A percentile compares a stretch with the other conserved stretches of the same genome.
Conservation (phyloP, 805 yeast genomes). For the Candida oleophila region DNA sequence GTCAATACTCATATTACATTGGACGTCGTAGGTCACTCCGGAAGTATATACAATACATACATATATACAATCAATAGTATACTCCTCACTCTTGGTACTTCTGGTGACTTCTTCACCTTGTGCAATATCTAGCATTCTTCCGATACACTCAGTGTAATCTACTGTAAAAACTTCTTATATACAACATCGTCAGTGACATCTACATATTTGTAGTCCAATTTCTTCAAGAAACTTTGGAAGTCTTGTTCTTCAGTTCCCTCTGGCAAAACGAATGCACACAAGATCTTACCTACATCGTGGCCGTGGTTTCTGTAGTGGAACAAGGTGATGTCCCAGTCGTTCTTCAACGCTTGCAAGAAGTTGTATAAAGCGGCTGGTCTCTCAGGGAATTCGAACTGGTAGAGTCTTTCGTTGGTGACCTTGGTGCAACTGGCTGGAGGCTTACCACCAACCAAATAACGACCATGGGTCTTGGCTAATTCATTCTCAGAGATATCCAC, state of each 20-base stretch:
- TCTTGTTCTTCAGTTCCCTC: slow-evolving; percentile 56
- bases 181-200: slow-evolving; percentile 87
- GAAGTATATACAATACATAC: no score
- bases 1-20: neutral
- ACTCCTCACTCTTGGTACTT: no score
- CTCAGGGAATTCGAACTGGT: slow-evolving; percentile 93
- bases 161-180: slow-evolving; percentile 69
- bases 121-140: neutral
- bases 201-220: slow-evolving; percentile 69
- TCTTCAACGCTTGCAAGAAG: slow-evolving; percentile 69
- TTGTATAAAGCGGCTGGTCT: slow-evolving; percentile 90
- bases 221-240: slow-evolving; percentile 65
- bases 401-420: slow-evolving; percentile 72
- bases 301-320: slow-evolving; percentile 98
- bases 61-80: no score
- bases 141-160: slow-evolving; percentile 7
- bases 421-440: slow-evolving; percentile 35
- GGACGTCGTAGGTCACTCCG: no score
- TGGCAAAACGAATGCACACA: slow-evolving; percentile 89
- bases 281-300: slow-evolving; percentile 86
- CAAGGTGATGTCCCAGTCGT: slow-evolving; percentile 86
- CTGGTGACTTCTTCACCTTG: no score
- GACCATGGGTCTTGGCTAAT: slow-evolving; percentile 93
- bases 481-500: slow-evolving; percentile 89
- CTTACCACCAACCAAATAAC: slow-evolving; percentile 94